These are phyloP conservation scores for Wickerhamomyces xylosicus DNA, from an alignment of 805 yeast species.

Conservation along the genomic window DNA sequence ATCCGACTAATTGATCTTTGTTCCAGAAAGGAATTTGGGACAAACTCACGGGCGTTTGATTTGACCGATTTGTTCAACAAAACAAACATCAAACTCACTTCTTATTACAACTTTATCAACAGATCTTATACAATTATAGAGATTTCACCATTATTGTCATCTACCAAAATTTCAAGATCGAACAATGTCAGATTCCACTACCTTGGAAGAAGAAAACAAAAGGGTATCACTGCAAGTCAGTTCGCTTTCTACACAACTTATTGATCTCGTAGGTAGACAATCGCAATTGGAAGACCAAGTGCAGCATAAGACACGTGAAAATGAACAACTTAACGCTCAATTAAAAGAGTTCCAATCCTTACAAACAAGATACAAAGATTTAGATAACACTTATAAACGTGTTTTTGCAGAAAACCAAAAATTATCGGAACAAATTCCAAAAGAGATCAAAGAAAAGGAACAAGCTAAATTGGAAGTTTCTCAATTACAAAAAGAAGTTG, in stretches of 20 bases:
- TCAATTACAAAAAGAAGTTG: constrained; percentile 61
- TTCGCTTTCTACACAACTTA: constrained; percentile 45
- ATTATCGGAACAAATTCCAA: constrained; percentile 8
- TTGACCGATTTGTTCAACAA: too few relatives aligned
- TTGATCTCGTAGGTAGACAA: constrained; percentile 50
- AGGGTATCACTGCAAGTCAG: constrained; percentile 47
- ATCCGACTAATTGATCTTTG: too few relatives aligned
- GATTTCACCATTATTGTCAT: too few relatives aligned
- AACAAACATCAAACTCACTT: too few relatives aligned
- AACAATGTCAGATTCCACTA: too few relatives aligned
- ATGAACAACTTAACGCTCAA: constrained; percentile 19
- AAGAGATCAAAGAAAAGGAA: constrained; percentile 26
- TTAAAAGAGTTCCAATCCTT: constrained; percentile 8
- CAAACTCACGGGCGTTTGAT: too few relatives aligned
- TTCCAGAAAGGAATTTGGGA: too few relatives aligned
- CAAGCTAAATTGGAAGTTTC: constrained; percentile 51
- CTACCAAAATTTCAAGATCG: too few relatives aligned
- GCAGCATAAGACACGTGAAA: constrained; percentile 28
- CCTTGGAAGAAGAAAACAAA: constrained; percentile 25
- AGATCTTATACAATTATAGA: too few relatives aligned
- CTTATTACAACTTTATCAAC: too few relatives aligned
- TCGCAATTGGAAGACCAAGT: constrained; percentile 43
- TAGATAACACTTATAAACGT: constrained; percentile 3
- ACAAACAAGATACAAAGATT: constrained; percentile 17
- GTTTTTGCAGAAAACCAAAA: neutral